A percentile compares a stretch with the other conserved stretches of the same genome.
Conservation (phyloP, 768 basidiomycete species). For the Leccinum variicolor region DNA sequence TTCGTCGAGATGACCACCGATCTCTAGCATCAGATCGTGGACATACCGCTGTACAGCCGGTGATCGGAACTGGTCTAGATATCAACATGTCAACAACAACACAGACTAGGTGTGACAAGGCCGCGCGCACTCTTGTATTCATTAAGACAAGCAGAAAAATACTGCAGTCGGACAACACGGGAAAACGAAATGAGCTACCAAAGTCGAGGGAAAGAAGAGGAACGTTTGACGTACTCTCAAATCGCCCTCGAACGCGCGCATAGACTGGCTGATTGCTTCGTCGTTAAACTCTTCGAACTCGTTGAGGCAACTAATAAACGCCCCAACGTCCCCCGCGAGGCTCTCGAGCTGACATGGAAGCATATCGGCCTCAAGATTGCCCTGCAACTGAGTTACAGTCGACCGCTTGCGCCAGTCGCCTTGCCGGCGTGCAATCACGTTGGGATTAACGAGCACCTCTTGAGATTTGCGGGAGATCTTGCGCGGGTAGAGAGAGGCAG, state of each 20-base stretch:
- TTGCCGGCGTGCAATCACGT: constrained; percentile 28
- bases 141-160: constrained; percentile 47
- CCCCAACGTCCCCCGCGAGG: constrained; percentile 44
- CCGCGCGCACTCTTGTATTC: constrained; percentile 40
- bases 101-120: not conserved
- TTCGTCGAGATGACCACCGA: constrained; percentile 49
- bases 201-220: not conserved
- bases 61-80: constrained; percentile 45
- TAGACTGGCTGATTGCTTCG: constrained; percentile 46
- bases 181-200: not conserved
- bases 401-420: constrained; percentile 31
- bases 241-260: constrained; percentile 45
- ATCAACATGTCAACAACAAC: not conserved
- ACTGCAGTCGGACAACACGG: constrained; percentile 28
- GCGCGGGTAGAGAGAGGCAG: constrained; percentile 48
- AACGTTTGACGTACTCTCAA: constrained; percentile 34
- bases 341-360: constrained; percentile 43
- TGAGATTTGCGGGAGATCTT: constrained; percentile 37
- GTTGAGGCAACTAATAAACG: constrained; percentile 46
- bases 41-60: constrained; percentile 51
- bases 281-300: constrained; percentile 57
- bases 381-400: constrained; percentile 34
- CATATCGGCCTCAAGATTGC: constrained; percentile 42
- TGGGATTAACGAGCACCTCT: constrained; percentile 33
- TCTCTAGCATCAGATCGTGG: constrained; percentile 45